Conservation (phyloP, 2,329 filamentous ascomycete species). For the Clonostachys solani region DNA sequence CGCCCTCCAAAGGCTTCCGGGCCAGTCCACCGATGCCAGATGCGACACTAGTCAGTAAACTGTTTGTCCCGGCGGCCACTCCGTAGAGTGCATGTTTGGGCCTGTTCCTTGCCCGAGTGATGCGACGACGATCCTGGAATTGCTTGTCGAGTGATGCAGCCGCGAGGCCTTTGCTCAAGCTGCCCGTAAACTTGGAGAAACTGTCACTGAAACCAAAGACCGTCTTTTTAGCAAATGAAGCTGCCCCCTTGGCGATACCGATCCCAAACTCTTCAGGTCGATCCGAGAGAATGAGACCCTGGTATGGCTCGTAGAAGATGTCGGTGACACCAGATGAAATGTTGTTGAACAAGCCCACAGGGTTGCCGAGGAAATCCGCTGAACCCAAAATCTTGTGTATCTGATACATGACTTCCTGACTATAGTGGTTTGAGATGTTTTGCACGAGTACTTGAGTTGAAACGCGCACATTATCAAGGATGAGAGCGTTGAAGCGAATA, state of each 20-base stretch:
- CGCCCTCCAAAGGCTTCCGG: constrained; percentile 89
- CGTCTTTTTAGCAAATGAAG: constrained; percentile 96
- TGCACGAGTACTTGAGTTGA: constrained; percentile 79
- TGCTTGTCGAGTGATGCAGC: constrained; percentile 97
- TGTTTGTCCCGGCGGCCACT: constrained; percentile 92
- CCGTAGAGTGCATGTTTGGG: constrained; percentile 97
- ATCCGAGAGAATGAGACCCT: constrained; percentile 94
- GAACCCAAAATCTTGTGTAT: constrained; percentile 97
- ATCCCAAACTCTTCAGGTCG: constrained; percentile 91
- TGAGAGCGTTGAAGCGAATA: constrained; percentile 85
- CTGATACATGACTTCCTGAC: constrained; percentile 92
- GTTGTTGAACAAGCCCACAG: constrained; percentile 96
- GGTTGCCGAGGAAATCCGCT: constrained; percentile 95
- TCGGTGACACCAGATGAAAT: constrained; percentile 95
- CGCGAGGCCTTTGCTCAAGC: constrained; percentile 92
- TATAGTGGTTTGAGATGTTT: constrained; percentile 91
- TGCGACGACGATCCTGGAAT: constrained; percentile 93
- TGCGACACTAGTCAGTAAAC: constrained; percentile 86
- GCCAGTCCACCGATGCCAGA: constrained; percentile 92
- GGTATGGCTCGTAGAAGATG: constrained; percentile 99
- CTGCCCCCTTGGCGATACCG: constrained; percentile 93
- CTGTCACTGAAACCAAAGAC: constrained; percentile 97
- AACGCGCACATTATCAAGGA: constrained; percentile 92
- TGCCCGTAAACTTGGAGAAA: constrained; percentile 96
- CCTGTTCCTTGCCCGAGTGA: constrained; percentile 86